A percentile compares a stretch with the other conserved stretches of the same genome.
phyloP scores from a whole-genome alignment of 768 basidiomycete genomes.

The Floccularia luteovirens region DNA sequence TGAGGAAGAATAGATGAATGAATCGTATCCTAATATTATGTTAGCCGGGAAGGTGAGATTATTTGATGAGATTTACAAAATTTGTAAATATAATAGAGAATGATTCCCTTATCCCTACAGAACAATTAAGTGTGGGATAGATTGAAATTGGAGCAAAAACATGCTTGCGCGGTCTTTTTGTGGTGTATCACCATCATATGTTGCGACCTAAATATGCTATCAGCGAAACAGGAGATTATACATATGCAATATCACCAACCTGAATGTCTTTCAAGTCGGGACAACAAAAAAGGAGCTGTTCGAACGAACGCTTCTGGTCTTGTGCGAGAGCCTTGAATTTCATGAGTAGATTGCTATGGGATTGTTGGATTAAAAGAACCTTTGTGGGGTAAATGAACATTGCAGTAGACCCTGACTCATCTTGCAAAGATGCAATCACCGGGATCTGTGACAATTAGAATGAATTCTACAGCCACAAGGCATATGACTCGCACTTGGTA shows the following conservation, averaged over 20 bases:
- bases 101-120: conserved; percentile 56
- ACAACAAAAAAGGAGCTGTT: conserved; percentile 55
- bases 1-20: conserved; percentile 81
- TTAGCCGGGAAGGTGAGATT: not conserved
- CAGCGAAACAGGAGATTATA: too few species aligned
- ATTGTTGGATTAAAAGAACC: conserved; percentile 23
- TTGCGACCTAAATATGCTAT: conserved; percentile 46
- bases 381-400: conserved; percentile 90
- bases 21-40: conserved; percentile 61
- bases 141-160: conserved; percentile 3
- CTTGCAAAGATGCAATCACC: conserved; percentile 56
- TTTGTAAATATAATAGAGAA: conserved; percentile 86
- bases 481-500: conserved; percentile 50
- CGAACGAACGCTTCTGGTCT: conserved; percentile 70
- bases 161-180: conserved; percentile 56
- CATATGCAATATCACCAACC: conserved; percentile 18
- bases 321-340: conserved; percentile 71
- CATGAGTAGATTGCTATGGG: not conserved
- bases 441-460: conserved; percentile 47
- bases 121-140: not conserved
- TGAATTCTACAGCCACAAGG: not conserved
- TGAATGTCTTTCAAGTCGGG: conserved; percentile 55
- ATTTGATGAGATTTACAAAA: conserved; percentile 44
- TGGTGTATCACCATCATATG: conserved; percentile 87
- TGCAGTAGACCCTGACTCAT: conserved; percentile 53